Base-by-base conservation (phyloP, 2,329 filamentous ascomycete genomes). In the Clonostachys rosea region DNA sequence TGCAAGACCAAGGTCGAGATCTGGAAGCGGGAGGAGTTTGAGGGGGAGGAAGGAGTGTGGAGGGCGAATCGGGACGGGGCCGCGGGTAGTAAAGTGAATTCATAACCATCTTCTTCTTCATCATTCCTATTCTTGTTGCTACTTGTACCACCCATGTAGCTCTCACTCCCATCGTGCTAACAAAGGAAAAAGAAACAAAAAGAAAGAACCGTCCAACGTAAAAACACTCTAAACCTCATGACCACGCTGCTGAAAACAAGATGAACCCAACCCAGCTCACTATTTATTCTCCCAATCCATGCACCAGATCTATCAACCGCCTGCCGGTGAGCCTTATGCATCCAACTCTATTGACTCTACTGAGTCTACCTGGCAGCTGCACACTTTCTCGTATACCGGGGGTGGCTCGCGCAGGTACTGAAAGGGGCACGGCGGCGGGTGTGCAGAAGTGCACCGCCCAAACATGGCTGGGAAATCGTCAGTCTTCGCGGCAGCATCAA, bases 21-120 rank as follows among this genome's bases (percentile, higher is more conserved):
- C 40, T 96, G 92, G 92, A 96, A 96, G 70, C 74, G 83, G 54
- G 92, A 97, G 70, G 87, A 90, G 63, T 96, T 96, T 73, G 82
- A 79, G 42, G 86, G 79, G 2, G 86, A 83, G 18, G 85, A 87
- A 52, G 88, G 84, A 7, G 78, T 94, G 41, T 96, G 91, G 91
- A 84, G 90, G 68, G 89, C 88, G 50, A 96, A 96, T 68, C 71
- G 85, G 53, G 91, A 95, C 67, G 87, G 87, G 10, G 71, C 74
- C 50, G 66, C 70, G 43, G 86, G 83, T 7, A 70, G 74, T 41
- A 73, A 65, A 55, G 64, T 78, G 49, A 57, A 62, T 39, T 51
- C 45, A 37, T 54, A 43, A 52, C 42, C 14, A 20, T 44, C 35
- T n/a, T 20, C 20, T 42, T 40, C 17, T 40, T 40, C 11, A 8